Percentiles rank a stretch among this genome's conserved stretches.
Evolutionary conservation across 1,139 yeast species (phyloP).

Genomic region (Insectozyma bohioensis): DNA sequence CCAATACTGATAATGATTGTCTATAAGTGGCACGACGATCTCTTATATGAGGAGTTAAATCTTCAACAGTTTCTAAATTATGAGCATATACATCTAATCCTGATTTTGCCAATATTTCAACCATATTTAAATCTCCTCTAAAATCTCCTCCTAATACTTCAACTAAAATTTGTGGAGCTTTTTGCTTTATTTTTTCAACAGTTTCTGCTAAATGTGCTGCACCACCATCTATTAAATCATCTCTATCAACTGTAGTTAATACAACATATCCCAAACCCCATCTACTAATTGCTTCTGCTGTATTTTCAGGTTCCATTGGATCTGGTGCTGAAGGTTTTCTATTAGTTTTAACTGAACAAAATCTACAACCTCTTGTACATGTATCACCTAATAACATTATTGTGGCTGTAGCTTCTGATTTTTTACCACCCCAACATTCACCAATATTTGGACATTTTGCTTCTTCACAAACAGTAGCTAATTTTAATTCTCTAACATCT

Average conservation of each 20-base stretch:
- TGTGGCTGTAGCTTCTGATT: slow-evolving; percentile 97
- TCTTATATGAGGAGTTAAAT: slow-evolving; percentile 88
- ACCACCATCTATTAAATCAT: slow-evolving; percentile 92
- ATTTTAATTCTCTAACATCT: slow-evolving; percentile 83
- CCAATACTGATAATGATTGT: slow-evolving; percentile 77
- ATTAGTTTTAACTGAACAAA: slow-evolving; percentile 94
- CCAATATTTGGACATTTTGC: slow-evolving; percentile 99
- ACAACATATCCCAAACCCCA: slow-evolving; percentile 99
- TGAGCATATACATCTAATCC: slow-evolving; percentile 98
- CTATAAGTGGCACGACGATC: slow-evolving; percentile 96
- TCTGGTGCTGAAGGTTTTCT: slow-evolving; percentile 87
- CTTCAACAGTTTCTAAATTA: slow-evolving; percentile 95
- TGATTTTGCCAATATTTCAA: slow-evolving; percentile 72
- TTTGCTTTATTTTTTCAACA: slow-evolving; percentile 75
- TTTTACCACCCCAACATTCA: slow-evolving; percentile 99
- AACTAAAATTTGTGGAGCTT: slow-evolving; percentile 88
- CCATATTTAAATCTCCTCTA: slow-evolving; percentile 84
- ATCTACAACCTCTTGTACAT: slow-evolving; percentile 97
- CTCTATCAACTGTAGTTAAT: slow-evolving; percentile 95
- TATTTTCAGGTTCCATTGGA: slow-evolving; percentile 95
- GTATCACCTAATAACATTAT: slow-evolving; percentile 98
- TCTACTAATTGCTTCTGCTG: slow-evolving; percentile 95
- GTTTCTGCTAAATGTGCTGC: slow-evolving; percentile 89
- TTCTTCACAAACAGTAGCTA: slow-evolving; percentile 97
- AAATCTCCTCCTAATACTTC: slow-evolving; percentile 96